Evolutionary conservation across 2,329 filamentous ascomycete species (phyloP).

Genomic region (Alternaria sp.): DNA sequence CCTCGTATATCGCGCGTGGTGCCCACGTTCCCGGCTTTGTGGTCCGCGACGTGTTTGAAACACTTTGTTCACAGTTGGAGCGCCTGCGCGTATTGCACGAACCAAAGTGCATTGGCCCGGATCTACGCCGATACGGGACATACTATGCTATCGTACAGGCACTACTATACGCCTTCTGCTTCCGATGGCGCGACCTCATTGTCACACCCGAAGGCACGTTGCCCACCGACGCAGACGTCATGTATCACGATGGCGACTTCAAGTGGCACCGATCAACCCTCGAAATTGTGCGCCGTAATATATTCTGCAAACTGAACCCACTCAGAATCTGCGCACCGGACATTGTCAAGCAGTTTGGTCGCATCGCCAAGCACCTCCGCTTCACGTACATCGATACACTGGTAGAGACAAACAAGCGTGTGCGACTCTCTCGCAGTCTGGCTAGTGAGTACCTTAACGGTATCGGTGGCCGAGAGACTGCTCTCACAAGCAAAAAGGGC

Average conservation of each 20-base stretch:
- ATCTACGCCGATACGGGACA: slow-evolving; percentile 80
- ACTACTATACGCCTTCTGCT: slow-evolving; percentile 94
- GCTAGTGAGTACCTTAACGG: slow-evolving; percentile 60
- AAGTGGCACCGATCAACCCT: slow-evolving; percentile 79
- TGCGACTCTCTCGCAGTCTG: slow-evolving; percentile 77
- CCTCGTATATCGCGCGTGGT: slow-evolving; percentile 91
- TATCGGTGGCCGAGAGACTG: slow-evolving; percentile 63
- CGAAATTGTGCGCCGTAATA: slow-evolving; percentile 76
- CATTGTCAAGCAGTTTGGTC: slow-evolving; percentile 91
- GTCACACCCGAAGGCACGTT: slow-evolving; percentile 60
- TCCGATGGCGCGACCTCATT: slow-evolving; percentile 92
- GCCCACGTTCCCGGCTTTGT: slow-evolving; percentile 78
- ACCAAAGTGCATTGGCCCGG: slow-evolving; percentile 78
- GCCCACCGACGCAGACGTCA: slow-evolving; percentile 57
- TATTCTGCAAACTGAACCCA: slow-evolving; percentile 90
- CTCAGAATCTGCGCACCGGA: slow-evolving; percentile 91
- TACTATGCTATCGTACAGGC: slow-evolving; percentile 93
- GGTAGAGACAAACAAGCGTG: slow-evolving; percentile 89
- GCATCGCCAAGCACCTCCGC: slow-evolving; percentile 82
- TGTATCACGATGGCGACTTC: slow-evolving; percentile 76
- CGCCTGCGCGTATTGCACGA: slow-evolving; percentile 77
- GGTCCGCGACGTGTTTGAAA: slow-evolving; percentile 82
- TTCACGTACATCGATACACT: slow-evolving; percentile 90
- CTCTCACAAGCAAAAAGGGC: slow-evolving; percentile 64
- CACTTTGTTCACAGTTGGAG: slow-evolving; percentile 80